Evolutionary conservation across 805 yeast species (phyloP), one percentile per base, ranked within the genome.

Genomic region (Lipomyces mesembrius): DNA sequence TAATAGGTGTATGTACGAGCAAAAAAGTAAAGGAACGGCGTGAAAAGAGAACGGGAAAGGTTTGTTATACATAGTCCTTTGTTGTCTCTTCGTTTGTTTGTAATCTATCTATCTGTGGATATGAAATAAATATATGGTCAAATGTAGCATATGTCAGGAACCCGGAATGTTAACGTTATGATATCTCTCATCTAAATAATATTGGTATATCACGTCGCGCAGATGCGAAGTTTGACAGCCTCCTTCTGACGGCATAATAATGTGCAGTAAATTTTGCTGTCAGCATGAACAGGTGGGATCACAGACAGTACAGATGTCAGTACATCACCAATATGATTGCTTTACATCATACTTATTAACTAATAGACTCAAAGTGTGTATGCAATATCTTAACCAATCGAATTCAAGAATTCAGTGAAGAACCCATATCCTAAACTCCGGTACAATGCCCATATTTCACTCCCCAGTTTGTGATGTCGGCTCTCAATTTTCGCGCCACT

Each of bases 401-500:
- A 17, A 43, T 43, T 43, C 49, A 43, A 17, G 39, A 37, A 37
- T 4, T 11, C 39, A 43, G n/a, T 5, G 14, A 7, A 43, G 7
- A n/a, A 25, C 49, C 25, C 20, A 17, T 8, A 4, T n/a, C 49
- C 22, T 7, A 43, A 43, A 43, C 49, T 43, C 49, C 49, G 49
- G 22, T 43, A 43, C 49, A 17, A 43, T 43, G 49, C 49, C n/a
- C 8, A n/a, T 43, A 43, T 43, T 43, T 9, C 22, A 43, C 49
- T 11, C 39, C 11, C 4, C 2, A 5, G 32, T 5, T 29, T 12
- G 43, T 37, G 1, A 43, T 17, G 22, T 7, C n/a, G 46, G 17
- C 6, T 32, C 64, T 71, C 76, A 95, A 75, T 95, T 95, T 75
- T 95, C 99, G 80, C 97, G 89, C 99, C 99, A 95, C 79, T 94